Percentiles rank a stretch among this genome's conserved stretches.
These are phyloP conservation scores for Dalbergia oliveri DNA, from an alignment of 306 rosid species.

Conservation along the genomic window DNA sequence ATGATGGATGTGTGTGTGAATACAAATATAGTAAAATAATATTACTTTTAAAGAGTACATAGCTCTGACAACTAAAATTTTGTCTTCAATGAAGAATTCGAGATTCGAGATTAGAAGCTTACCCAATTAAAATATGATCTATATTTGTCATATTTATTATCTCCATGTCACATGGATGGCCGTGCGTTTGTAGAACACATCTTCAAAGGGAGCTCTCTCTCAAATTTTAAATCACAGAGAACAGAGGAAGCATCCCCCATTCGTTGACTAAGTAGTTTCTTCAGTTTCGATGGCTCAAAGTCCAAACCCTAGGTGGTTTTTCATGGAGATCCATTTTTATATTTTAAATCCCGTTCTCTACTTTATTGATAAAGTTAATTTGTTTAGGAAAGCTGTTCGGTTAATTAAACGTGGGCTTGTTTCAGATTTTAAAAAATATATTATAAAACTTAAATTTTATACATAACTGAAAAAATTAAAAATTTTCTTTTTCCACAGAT, in stretches of 20 bases:
- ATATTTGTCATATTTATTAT: conserved; percentile 14
- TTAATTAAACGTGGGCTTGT: too few relatives aligned
- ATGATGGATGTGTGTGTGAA: too few relatives aligned
- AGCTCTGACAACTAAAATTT: conserved; percentile 38
- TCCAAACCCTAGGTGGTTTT: conserved; percentile 34
- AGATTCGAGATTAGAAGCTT: conserved; percentile 70
- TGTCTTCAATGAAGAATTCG: conserved; percentile 48
- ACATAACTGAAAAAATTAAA: too few relatives aligned
- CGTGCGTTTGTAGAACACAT: conserved; percentile 49
- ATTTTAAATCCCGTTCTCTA: neutral
- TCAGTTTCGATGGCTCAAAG: conserved; percentile 46
- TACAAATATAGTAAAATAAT: too few relatives aligned
- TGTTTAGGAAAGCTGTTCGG: too few relatives aligned
- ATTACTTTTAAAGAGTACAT: neutral
- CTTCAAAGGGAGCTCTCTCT: conserved; percentile 34
- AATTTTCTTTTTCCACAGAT: too few relatives aligned
- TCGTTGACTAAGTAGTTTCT: conserved; percentile 46
- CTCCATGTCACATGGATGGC: conserved; percentile 53
- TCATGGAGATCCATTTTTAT: conserved; percentile 6
- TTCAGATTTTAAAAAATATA: too few relatives aligned
- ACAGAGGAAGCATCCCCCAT: conserved; percentile 41
- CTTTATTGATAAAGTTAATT: neutral
- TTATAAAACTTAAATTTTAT: too few relatives aligned
- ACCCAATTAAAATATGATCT: conserved; percentile 36
- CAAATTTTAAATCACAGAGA: conserved; percentile 6